A percentile compares a stretch with the other conserved stretches of the same genome.
These are phyloP conservation scores for Diaporthe sp. DNA, from an alignment of 2,329 filamentous ascomycete genomes.

Conservation along the genomic window DNA sequence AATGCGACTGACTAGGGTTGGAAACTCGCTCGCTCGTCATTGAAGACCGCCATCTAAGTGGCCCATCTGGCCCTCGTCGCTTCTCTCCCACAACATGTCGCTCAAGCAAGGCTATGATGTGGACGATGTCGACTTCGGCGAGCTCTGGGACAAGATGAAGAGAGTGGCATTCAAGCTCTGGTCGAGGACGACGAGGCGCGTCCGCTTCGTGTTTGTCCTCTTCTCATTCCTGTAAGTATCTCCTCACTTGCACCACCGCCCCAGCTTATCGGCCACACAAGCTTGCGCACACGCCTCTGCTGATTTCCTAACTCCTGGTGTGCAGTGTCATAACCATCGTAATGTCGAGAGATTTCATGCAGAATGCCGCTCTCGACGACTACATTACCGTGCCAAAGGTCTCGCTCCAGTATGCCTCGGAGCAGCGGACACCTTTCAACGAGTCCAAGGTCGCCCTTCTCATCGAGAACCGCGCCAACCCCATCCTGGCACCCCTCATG, in stretches of 20 bases:
- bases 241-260: background rate
- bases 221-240: constrained; percentile 35
- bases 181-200: constrained; percentile 36
- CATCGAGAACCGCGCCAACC: constrained; percentile 62
- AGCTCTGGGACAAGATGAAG: constrained; percentile 37
- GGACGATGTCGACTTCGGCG: constrained; percentile 36
- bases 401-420: constrained; percentile 37
- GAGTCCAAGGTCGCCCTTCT: constrained; percentile 64
- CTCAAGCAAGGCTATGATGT: constrained; percentile 10
- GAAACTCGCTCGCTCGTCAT: background rate
- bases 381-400: constrained; percentile 38
- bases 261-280: background rate
- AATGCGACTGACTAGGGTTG: background rate
- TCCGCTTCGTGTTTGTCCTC: constrained; percentile 31
- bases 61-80: constrained; percentile 6
- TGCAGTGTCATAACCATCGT: constrained; percentile 30
- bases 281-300: background rate
- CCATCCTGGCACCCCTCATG: constrained; percentile 62
- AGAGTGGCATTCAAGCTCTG: constrained; percentile 33
- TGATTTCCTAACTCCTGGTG: constrained; percentile 17
- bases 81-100: constrained; percentile 28
- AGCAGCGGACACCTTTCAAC: constrained; percentile 56
- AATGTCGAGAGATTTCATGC: constrained; percentile 36
- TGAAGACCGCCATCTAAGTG: background rate
- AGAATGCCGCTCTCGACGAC: constrained; percentile 27